Conservation (phyloP, 192 early-diverging fungal species). For the Mortierella alpina region DNA sequence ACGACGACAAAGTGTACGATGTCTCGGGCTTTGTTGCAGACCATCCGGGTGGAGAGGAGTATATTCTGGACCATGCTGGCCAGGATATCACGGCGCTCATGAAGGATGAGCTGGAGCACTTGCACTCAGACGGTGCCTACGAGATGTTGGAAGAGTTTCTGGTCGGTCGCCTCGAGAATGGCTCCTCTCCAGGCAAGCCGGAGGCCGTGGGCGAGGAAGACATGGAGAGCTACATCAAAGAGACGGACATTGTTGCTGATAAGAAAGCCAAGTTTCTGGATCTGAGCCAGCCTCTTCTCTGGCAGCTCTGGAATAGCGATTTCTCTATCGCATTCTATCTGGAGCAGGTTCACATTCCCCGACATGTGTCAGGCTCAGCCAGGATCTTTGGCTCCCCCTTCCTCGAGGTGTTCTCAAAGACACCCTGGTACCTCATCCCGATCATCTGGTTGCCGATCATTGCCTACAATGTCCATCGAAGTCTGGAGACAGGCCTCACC, state of each 20-base stretch:
- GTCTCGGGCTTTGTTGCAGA: constrained; percentile 86
- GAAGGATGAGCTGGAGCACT: constrained; percentile 82
- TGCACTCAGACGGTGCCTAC: constrained; percentile 87
- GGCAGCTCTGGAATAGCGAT: constrained; percentile 76
- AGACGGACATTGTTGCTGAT: constrained; percentile 35
- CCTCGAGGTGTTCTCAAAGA: constrained; percentile 83
- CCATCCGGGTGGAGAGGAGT: constrained; percentile 93
- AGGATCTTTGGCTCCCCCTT: constrained; percentile 82
- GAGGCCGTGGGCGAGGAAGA: background rate
- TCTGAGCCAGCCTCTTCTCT: constrained; percentile 79
- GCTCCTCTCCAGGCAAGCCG: background rate
- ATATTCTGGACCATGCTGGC: constrained; percentile 88
- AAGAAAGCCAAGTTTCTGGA: constrained; percentile 78
- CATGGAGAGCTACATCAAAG: background rate
- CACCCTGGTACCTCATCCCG: constrained; percentile 91
- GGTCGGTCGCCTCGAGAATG: constrained; percentile 66
- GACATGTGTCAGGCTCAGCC: constrained; percentile 77
- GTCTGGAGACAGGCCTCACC: constrained; percentile 3
- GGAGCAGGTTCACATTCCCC: constrained; percentile 88
- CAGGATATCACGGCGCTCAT: constrained; percentile 82
- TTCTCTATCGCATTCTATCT: constrained; percentile 87
- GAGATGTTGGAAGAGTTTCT: constrained; percentile 85
- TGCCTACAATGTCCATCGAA: constrained; percentile 14
- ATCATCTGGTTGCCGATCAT: constrained; percentile 84
- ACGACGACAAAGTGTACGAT: constrained; percentile 86